These are phyloP conservation scores for Aulographum hederae DNA, from an alignment of 2,329 filamentous ascomycete genomes.

Conservation along the genomic window DNA sequence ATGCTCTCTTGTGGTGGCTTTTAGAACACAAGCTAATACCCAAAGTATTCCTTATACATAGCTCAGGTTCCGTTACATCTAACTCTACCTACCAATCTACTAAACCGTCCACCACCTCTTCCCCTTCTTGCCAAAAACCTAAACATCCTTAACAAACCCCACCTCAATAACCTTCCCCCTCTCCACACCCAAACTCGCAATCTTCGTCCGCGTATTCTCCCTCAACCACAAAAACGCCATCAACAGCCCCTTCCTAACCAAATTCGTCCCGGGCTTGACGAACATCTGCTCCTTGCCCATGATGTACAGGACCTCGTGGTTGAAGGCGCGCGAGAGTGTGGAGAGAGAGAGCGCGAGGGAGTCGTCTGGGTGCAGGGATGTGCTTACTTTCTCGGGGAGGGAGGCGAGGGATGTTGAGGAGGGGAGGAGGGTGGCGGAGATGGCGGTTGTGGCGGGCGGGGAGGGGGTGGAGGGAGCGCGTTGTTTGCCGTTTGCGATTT, in stretches of 20 bases:
- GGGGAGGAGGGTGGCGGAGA: background rate
- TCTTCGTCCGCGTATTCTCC: constrained; percentile 47
- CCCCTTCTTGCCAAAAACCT: no score
- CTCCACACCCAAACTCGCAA: constrained; percentile 41
- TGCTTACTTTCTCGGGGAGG: background rate
- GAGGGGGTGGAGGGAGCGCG: background rate
- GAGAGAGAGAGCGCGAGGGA: constrained; percentile 10
- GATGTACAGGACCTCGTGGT: constrained; percentile 31
- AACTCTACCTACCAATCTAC: no score
- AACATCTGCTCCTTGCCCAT: constrained; percentile 44
- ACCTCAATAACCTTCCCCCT: constrained; percentile 47
- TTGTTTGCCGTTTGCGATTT: background rate
- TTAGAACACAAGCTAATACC: no score
- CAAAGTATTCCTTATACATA: no score
- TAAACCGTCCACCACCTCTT: no score
- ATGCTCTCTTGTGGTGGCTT: no score
- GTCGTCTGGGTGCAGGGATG: background rate
- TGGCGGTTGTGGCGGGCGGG: background rate
- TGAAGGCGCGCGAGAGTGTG: constrained; percentile 23
- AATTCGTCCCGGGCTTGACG: constrained; percentile 21
- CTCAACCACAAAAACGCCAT: constrained; percentile 43
- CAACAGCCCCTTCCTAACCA: constrained; percentile 29
- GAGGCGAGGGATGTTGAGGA: background rate
- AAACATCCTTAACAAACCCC: constrained; percentile 51
- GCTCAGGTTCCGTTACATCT: no score